Evolutionary conservation across 306 rosid species (phyloP).

Genomic region (Neltuma alba): DNA sequence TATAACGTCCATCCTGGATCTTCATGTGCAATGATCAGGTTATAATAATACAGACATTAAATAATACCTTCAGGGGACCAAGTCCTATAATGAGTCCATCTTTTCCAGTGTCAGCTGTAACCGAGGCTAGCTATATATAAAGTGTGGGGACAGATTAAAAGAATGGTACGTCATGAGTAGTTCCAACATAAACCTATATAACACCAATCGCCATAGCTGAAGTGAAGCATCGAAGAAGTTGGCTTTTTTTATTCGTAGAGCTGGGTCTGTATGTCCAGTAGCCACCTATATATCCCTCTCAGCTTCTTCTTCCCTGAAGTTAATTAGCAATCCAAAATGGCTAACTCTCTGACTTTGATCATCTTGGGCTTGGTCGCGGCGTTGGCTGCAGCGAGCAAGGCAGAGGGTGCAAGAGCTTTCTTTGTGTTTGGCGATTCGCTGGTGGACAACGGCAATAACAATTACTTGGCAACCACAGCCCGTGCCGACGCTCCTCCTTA

Average conservation of each 20-base stretch:
- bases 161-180: not conserved
- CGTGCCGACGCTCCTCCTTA: not conserved
- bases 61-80: not conserved
- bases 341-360: not conserved
- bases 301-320: too few species aligned
- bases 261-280: too few species aligned
- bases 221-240: not conserved
- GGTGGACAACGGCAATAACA: not conserved
- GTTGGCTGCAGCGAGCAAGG: not conserved
- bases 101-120: not conserved
- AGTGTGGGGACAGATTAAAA: not conserved
- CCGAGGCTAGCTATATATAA: not conserved
- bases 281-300: not conserved
- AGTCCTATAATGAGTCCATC: not conserved
- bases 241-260: not conserved
- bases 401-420: not conserved
- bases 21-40: too few species aligned
- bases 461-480: not conserved
- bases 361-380: not conserved
- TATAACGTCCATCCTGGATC: too few species aligned
- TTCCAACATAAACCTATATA: not conserved
- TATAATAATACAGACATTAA: not conserved
- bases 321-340: not conserved
- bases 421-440: not conserved
- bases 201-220: not conserved